Conservation (phyloP, 495 filamentous ascomycete genomes). For the Hyaloscypha finlandica region DNA sequence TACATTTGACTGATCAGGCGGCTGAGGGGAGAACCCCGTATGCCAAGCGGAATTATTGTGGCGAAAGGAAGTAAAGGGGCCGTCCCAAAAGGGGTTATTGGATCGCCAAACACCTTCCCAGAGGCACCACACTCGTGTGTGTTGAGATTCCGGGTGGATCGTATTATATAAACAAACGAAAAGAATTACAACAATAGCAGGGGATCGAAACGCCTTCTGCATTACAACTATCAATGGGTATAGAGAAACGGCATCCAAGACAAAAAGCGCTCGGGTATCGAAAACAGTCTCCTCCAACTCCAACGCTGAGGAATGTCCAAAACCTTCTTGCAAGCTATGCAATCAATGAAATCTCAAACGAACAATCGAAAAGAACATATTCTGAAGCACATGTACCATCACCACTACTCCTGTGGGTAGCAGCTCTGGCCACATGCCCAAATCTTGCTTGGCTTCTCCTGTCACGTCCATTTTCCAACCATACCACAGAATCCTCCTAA, state of each 20-base stretch:
- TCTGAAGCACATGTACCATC: constrained; percentile 65
- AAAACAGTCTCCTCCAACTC: constrained; percentile 12
- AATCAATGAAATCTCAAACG: constrained; percentile 56
- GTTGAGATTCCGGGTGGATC: too few species aligned
- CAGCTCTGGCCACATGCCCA: constrained; percentile 61
- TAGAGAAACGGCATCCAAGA: constrained; percentile 4
- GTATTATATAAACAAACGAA: too few species aligned
- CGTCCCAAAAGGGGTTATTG: too few species aligned
- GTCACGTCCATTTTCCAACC: constrained; percentile 59
- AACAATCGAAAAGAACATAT: constrained; percentile 67
- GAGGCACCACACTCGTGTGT: too few species aligned
- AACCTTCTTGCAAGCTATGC: constrained; percentile 6
- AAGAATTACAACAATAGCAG: too few species aligned
- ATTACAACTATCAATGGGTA: constrained; percentile 1
- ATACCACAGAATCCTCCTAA: constrained; percentile 52
- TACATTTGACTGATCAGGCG: too few species aligned
- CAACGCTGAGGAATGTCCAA: constrained; percentile 1
- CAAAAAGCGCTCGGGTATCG: neutral
- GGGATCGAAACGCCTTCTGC: neutral
- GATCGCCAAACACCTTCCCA: too few species aligned
- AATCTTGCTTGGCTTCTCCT: constrained; percentile 58
- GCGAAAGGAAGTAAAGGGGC: too few species aligned
- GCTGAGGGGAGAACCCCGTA: too few species aligned
- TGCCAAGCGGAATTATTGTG: too few species aligned
- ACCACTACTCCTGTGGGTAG: constrained; percentile 61